Evolutionary conservation across 176 grass and related monocot species (phyloP), one percentile per base, ranked within the genome.

Genomic region (Musa troglodytarum): DNA sequence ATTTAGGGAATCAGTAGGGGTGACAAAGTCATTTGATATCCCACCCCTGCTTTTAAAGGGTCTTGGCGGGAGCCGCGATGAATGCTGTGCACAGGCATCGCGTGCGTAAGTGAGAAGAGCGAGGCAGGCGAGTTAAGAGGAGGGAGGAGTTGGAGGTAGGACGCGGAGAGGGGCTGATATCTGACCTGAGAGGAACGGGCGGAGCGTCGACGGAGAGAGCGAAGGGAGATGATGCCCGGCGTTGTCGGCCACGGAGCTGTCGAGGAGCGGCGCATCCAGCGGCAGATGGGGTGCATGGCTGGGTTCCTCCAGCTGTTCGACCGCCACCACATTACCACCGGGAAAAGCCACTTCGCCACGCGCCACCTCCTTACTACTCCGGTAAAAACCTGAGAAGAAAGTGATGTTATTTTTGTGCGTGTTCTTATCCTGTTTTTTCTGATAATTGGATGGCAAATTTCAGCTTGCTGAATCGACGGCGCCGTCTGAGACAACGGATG

Each of bases 251-350:
- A 74, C 79, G 77, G 56, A 72, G 21, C 24, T 43, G 52, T n/a
- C 26, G 83, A 86, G 10, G 83, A 88, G 17, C 55, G 78, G 53
- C 83, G 86, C 1, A 83, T 85, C 0, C 82, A 94, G 85, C 82
- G 81, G 83, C 85, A 70, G 12, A 65, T 94, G 78, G 95, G 95
- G 0, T 98, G 95, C 81, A 94, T 98, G 88, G 82, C 88, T 0
- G 85, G 90, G 7, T 88, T 98, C 69, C 75, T 98, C 28, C 88
- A 93, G 50, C 85, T 98, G 43, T 93, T 98, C 76, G 90, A 98
- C 81, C 90, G 90, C 1, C 84, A 84, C 0, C 88, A 91, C 63
- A 50, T 71, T 14, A 10, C 67, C 49, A 22, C 49, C 26, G 52
- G 77, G 10, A 79, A 67, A 57, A 52, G 77, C 52, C 21, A 54